Evolutionary conservation across 1,139 yeast species (phyloP), one percentile per base, ranked within the genome.

Genomic region (Lodderomyces margitis): DNA sequence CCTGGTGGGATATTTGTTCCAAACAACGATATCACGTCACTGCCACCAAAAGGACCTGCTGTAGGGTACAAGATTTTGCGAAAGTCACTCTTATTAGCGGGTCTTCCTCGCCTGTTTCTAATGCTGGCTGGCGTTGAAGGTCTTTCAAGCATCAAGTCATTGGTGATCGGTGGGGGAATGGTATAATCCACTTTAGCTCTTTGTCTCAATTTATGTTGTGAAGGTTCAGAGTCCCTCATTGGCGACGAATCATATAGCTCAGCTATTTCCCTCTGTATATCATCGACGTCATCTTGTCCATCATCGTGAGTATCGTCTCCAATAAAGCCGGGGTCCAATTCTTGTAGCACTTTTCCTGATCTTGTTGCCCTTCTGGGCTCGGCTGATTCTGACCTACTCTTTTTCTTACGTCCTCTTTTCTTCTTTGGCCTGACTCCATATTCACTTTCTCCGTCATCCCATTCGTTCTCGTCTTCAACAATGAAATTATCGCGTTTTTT

Each of bases 41-140:
- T 83, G 23, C 98, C 98, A 21, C 96, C 96, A 68, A 92, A 92
- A 2, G 98, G 96, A 1, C 98, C 96, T n/a, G 89, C 87, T 0
- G 96, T 88, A n/a, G 96, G 95, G 54, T 84, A 87, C 36, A 88
- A 64, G 34, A 92, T 74, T 54, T 86, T 75, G 39, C 85, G 60
- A 47, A 66, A 68, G 30, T 75, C 75, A 37, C 68, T 70, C 51
- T 71, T 78, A 27, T 51, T 55, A 4, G 64, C 54, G 6, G 64
- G 57, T 40, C 61, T 59, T n/a, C 68, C 58, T 20, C 69, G 58
- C 46, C 59, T 55, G 14, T 60, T 48, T 21, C 51, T 43, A 3
- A 44, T 44, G 11, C 41, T 46, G 20, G 45, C 39, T 11, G 54
- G 46, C 1, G 61, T 53, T 3, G 53, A 44, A 5, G 52, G 47